These are phyloP conservation scores for Viola odorata DNA, from an alignment of 345 rosid species.

Conservation along the genomic window DNA sequence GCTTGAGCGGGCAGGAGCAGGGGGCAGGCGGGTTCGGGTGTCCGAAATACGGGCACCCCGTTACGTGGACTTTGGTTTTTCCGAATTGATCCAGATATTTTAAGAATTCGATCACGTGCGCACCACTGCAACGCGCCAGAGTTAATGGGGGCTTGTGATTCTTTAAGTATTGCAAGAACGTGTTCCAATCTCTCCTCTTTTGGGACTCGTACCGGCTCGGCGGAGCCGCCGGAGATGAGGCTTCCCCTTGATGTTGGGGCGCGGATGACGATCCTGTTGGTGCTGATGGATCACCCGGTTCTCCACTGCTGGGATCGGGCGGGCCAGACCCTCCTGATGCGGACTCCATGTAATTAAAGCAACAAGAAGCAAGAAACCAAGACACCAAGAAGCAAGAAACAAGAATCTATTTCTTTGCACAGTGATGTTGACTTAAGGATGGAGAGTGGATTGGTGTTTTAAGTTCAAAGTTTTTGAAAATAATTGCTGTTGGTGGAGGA, in stretches of 20 bases:
- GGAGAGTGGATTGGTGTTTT: not conserved
- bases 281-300: conserved; percentile 2
- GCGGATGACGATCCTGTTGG: not conserved
- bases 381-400: too few relatives aligned
- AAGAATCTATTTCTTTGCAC: too few relatives aligned
- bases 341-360: conserved; percentile 12
- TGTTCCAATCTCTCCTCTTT: conserved; percentile 33
- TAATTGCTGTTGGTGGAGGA: not conserved
- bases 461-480: not conserved
- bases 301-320: conserved; percentile 8
- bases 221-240: conserved; percentile 9
- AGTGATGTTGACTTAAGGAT: too few relatives aligned
- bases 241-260: not conserved
- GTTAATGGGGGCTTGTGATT: conserved; percentile 31
- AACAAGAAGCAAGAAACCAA: too few relatives aligned
- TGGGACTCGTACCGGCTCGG: conserved; percentile 32
- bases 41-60: conserved; percentile 30
- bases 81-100: conserved; percentile 32
- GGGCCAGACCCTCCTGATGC: conserved; percentile 8
- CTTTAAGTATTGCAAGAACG: conserved; percentile 25
- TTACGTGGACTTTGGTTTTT: conserved; percentile 29
- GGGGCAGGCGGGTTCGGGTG: conserved; percentile 28
- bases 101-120: conserved; percentile 33
- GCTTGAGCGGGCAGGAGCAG: conserved; percentile 28
- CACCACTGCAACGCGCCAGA: conserved; percentile 29